A percentile compares a stretch with the other conserved stretches of the same genome.
Conservation (phyloP, 352 stramenopile genomes). For the Globisporangium cylindrosporum region DNA sequence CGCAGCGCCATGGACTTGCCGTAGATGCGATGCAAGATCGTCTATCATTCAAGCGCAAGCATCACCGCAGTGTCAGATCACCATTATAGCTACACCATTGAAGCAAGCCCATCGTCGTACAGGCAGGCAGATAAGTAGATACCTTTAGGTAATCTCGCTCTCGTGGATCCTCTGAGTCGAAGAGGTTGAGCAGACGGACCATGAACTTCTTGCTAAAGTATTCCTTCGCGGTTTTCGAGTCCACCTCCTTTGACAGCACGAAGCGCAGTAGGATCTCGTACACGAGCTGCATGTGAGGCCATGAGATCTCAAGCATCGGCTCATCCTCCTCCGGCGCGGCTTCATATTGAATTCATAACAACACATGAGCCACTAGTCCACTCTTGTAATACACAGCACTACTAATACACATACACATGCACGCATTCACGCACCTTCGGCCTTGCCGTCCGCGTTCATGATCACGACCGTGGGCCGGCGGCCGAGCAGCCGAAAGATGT, state of each 20-base stretch:
- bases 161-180: constrained; percentile 95
- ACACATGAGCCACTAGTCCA: constrained; percentile 3
- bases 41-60: constrained; percentile 34
- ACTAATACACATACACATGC: neutral
- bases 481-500: constrained; percentile 89
- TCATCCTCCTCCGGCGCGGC: constrained; percentile 97
- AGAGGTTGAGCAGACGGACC: constrained; percentile 89
- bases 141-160: constrained; percentile 98
- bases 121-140: too few relatives aligned
- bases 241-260: constrained; percentile 95
- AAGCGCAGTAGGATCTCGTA: constrained; percentile 99
- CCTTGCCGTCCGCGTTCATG: constrained; percentile 51
- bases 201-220: constrained; percentile 97
- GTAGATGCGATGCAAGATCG: constrained; percentile 99
- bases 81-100: neutral
- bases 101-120: neutral
- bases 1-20: constrained; percentile 98
- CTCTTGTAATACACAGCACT: too few relatives aligned
- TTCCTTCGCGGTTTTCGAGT: constrained; percentile 96
- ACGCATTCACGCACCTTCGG: constrained; percentile 31
- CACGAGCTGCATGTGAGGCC: constrained; percentile 97
- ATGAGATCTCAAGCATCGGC: constrained; percentile 95
- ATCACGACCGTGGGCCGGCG: constrained; percentile 68
- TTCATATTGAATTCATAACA: neutral
- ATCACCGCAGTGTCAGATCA: neutral